A percentile compares a stretch with the other conserved stretches of the same genome.
phyloP scores from a whole-genome alignment of 1,139 yeast genomes.

The Suhomyces anneliseae region DNA sequence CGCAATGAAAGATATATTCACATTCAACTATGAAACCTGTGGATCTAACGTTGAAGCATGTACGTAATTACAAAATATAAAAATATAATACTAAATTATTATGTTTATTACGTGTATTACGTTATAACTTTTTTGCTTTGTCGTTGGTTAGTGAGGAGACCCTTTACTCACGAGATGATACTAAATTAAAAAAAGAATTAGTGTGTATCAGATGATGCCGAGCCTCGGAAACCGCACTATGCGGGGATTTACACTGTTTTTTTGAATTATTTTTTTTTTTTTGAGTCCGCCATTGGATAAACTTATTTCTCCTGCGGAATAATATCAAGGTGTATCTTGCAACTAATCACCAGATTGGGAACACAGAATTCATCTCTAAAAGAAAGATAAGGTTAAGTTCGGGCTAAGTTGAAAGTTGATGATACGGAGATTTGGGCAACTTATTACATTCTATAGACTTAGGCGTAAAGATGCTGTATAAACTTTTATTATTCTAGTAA shows the following conservation, averaged over 20 bases:
- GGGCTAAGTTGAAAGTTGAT: neutral
- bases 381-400: neutral
- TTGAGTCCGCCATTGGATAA: neutral
- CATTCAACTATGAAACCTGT: neutral
- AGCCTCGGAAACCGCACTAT: neutral
- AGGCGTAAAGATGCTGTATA: too few species aligned
- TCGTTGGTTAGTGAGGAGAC: too few species aligned
- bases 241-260: neutral
- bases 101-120: too few species aligned
- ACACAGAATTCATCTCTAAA: neutral
- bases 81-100: too few species aligned
- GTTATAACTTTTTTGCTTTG: too few species aligned
- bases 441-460: neutral
- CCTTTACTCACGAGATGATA: too few species aligned
- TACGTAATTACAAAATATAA: neutral
- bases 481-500: too few species aligned
- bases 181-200: too few species aligned
- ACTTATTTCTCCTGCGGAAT: too few species aligned
- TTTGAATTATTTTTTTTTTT: too few species aligned
- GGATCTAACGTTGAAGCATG: neutral
- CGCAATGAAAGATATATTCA: neutral
- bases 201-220: neutral
- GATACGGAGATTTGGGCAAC: neutral
- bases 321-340: too few species aligned
- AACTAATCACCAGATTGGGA: neutral